phyloP scores from a whole-genome alignment of 23 red algal genomes.

The Pyropia haitanensis region DNA sequence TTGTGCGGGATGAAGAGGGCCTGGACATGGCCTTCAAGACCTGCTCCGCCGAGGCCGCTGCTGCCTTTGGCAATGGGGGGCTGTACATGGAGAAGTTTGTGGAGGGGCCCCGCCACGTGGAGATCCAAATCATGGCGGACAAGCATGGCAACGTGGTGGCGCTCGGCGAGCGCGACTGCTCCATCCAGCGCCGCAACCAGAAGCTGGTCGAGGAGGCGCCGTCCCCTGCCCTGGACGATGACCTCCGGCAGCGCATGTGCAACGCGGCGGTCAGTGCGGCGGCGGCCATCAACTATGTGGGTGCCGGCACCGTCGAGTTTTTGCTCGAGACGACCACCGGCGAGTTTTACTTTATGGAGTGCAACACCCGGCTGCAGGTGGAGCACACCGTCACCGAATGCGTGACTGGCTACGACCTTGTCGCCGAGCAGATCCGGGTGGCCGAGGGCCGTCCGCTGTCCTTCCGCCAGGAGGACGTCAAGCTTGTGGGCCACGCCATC shows the following conservation, averaged over 20 bases:
- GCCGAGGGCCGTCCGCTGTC: constrained; percentile 67
- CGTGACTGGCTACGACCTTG: constrained; percentile 90
- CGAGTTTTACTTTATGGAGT: constrained; percentile 96
- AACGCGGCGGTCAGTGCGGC: constrained; percentile 78
- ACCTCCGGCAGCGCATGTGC: constrained; percentile 54
- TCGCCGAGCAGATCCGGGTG: constrained; percentile 80
- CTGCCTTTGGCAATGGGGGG: constrained; percentile 67
- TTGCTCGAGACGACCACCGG: constrained; percentile 54
- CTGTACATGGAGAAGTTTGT: constrained; percentile 89
- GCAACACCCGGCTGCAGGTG: constrained; percentile 98
- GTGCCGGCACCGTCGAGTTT: constrained; percentile 97
- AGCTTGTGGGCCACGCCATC: constrained; percentile 61
- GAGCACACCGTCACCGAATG: constrained; percentile 95
- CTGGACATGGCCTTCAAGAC: constrained; percentile 56
- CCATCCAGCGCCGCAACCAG: constrained; percentile 86
- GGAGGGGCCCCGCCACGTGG: constrained; percentile 71
- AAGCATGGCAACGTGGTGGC: constrained; percentile 73
- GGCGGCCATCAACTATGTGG: constrained; percentile 69
- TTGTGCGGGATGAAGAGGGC: constrained; percentile 49
- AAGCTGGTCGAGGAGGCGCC: constrained; percentile 98
- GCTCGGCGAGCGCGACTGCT: constrained; percentile 88
- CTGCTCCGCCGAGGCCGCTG: constrained; percentile 52
- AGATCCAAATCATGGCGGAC: constrained; percentile 92
- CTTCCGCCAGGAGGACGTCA: constrained; percentile 57
- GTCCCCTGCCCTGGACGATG: constrained; percentile 44